Evolutionary conservation across 495 filamentous ascomycete genomes (phyloP).

Genomic region (Delitschia confertaspora): DNA sequence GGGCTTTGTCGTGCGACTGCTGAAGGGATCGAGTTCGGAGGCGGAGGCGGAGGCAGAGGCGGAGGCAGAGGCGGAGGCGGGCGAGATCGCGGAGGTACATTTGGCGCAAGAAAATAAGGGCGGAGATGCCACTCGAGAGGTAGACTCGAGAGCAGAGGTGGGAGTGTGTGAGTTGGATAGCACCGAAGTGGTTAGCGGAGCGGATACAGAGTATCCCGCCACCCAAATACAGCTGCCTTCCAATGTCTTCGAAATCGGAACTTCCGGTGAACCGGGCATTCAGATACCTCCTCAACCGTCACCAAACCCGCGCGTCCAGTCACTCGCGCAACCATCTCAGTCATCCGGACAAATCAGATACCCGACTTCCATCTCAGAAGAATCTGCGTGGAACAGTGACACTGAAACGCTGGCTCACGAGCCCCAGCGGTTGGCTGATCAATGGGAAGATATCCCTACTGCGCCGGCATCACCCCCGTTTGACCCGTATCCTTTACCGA

Average conservation of each 20-base stretch:
- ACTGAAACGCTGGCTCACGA: constrained; percentile 20
- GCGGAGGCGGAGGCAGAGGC: constrained; percentile 22
- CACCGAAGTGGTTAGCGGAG: background rate
- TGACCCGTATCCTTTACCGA: no score
- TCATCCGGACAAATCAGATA: constrained; percentile 7
- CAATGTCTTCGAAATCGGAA: constrained; percentile 18
- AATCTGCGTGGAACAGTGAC: constrained; percentile 23
- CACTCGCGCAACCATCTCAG: background rate
- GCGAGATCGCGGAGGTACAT: constrained; percentile 25
- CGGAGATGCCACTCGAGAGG: constrained; percentile 6
- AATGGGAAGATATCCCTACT: constrained; percentile 12
- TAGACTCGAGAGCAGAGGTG: constrained; percentile 9
- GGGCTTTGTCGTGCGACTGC: constrained; percentile 23
- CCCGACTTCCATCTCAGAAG: constrained; percentile 14
- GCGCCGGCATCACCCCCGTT: no score
- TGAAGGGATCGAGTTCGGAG: constrained; percentile 20
- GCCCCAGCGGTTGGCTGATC: constrained; percentile 2
- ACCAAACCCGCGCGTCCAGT: background rate
- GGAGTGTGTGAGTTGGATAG: constrained; percentile 1
- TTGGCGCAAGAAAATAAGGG: constrained; percentile 8
- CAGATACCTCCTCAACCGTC: background rate
- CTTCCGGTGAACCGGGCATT: constrained; percentile 14
- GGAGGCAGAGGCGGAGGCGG: constrained; percentile 11
- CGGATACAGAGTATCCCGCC: background rate
- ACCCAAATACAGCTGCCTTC: background rate